Conservation (phyloP, 1,139 yeast species). For the Yamadazyma jaroonii region DNA sequence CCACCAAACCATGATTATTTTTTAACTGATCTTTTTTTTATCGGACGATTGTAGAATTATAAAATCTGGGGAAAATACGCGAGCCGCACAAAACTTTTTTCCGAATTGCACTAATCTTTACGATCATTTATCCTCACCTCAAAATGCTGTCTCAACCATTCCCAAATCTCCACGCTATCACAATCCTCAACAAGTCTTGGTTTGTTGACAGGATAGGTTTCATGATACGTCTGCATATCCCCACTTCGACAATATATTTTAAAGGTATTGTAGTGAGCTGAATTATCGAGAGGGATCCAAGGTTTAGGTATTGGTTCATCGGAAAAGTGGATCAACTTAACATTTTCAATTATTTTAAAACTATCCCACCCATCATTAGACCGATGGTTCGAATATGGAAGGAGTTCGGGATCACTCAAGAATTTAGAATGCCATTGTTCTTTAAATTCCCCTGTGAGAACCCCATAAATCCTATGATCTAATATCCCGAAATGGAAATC, state of each 20-base stretch:
- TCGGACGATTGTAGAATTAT: too few relatives aligned
- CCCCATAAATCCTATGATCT: constrained; percentile 47
- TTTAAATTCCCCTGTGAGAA: constrained; percentile 49
- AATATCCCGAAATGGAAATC: constrained; percentile 27
- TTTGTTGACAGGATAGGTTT: constrained; percentile 22
- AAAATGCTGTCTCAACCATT: constrained; percentile 19
- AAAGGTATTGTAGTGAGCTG: constrained; percentile 22
- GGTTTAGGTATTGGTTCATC: constrained; percentile 50
- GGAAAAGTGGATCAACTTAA: constrained; percentile 39
- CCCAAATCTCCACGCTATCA: constrained; percentile 32
- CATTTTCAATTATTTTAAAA: constrained; percentile 13
- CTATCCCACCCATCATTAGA: constrained; percentile 29
- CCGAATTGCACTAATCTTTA: constrained; percentile 3
- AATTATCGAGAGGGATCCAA: constrained; percentile 30
- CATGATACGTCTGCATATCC: constrained; percentile 15
- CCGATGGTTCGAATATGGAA: constrained; percentile 25
- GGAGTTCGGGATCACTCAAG: constrained; percentile 30
- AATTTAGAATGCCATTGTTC: constrained; percentile 24
- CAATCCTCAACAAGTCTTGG: constrained; percentile 34
- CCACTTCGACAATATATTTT: constrained; percentile 25
- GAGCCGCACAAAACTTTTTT: background rate
- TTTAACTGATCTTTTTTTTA: too few relatives aligned
- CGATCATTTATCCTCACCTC: constrained; percentile 1
- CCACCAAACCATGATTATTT: constrained; percentile 42
- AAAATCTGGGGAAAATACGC: too few relatives aligned